These are phyloP conservation scores for Tricholoma bakamatsutake DNA, from an alignment of 768 basidiomycete genomes.

Conservation along the genomic window DNA sequence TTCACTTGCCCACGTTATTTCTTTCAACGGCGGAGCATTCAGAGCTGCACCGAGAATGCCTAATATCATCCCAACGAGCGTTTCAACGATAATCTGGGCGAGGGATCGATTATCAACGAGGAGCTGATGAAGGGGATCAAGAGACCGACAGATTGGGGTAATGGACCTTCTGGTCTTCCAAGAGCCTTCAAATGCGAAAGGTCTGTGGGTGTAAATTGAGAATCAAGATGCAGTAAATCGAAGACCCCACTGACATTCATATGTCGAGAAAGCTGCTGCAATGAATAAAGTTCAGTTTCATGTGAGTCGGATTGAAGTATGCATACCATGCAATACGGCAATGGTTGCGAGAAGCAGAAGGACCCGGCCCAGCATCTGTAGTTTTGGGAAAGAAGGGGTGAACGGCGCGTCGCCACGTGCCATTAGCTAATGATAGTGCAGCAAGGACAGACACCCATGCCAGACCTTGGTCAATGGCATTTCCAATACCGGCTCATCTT, in stretches of 20 bases:
- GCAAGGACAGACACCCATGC: too few relatives aligned
- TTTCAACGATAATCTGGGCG: conserved; percentile 61
- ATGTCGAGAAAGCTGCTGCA: conserved; percentile 73
- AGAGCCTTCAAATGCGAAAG: conserved; percentile 72
- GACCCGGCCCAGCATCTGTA: conserved; percentile 39
- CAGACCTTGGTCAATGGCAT: conserved; percentile 48
- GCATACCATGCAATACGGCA: conserved; percentile 50
- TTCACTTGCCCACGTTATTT: conserved; percentile 87
- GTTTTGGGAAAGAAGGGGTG: too few relatives aligned
- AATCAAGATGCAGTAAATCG: background rate
- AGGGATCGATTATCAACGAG: background rate
- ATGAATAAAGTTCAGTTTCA: conserved; percentile 1
- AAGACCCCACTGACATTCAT: conserved; percentile 53
- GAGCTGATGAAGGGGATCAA: background rate
- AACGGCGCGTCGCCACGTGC: background rate
- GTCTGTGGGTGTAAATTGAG: conserved; percentile 36
- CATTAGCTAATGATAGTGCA: too few relatives aligned
- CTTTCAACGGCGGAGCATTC: conserved; percentile 62
- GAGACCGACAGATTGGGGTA: conserved; percentile 55
- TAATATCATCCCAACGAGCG: conserved; percentile 53
- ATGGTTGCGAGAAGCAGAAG: conserved; percentile 42
- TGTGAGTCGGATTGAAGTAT: conserved; percentile 1
- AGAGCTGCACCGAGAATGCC: conserved; percentile 72
- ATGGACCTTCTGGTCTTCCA: conserved; percentile 58
- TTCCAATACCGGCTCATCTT: conserved; percentile 65